Evolutionary conservation across 2,329 filamentous ascomycete species (phyloP).

Genomic region (Claviceps humidiphila): DNA sequence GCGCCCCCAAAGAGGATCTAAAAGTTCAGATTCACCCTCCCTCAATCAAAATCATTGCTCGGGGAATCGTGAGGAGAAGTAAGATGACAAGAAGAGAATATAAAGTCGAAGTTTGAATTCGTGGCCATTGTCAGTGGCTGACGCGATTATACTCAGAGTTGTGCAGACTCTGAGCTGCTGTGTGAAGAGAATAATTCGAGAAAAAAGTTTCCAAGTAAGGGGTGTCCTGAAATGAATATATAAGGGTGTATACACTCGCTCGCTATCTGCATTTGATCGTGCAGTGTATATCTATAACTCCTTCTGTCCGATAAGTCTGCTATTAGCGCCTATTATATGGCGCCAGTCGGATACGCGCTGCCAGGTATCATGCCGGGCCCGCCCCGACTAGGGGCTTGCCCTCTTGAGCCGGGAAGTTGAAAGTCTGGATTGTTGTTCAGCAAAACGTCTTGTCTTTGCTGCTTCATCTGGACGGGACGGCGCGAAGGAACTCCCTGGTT

Average conservation of each 20-base stretch:
- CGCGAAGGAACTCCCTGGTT: slow-evolving; percentile 29
- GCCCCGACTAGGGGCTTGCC: slow-evolving; percentile 13
- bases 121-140: neutral
- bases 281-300: neutral
- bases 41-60: neutral
- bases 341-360: slow-evolving; percentile 35
- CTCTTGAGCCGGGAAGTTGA: slow-evolving; percentile 43
- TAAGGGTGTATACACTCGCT: neutral
- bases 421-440: slow-evolving; percentile 88
- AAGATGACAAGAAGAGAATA: neutral
- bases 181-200: neutral
- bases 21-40: neutral
- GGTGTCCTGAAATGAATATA: neutral
- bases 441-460: slow-evolving; percentile 57
- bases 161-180: neutral
- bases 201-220: neutral
- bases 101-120: neutral
- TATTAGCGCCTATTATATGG: neutral
- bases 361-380: slow-evolving; percentile 36
- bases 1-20: neutral
- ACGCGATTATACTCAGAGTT: neutral
- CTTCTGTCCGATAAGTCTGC: neutral
- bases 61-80: slow-evolving; percentile 1
- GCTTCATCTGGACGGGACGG: slow-evolving; percentile 38
- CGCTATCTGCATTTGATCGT: neutral